Base-by-base conservation (phyloP, 495 filamentous ascomycete genomes). In the Talaromyces wortmannii region DNA sequence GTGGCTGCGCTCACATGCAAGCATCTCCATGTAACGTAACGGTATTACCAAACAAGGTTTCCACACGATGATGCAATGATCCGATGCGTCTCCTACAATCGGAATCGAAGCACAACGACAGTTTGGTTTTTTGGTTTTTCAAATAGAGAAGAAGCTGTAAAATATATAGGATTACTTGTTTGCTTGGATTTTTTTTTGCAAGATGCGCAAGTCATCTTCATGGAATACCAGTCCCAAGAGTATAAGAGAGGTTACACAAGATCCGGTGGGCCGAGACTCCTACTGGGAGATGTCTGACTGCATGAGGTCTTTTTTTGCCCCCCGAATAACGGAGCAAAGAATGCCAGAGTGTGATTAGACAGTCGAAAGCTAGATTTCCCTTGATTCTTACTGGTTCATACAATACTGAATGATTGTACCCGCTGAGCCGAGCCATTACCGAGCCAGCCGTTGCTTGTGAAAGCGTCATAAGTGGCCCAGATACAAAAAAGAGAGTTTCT, bases 361-460 rank as follows among this genome's bases (percentile, higher is more conserved):
- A 40, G 36, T 10, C 1, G 36, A 40, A 8, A 10, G 8, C 8
- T 8, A 40, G 36, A 40, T 13, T 13, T 8, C 13, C 13, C 36
- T 40, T 40, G 36, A 40, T 40, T 40, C 36, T 40, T 8, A 40
- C 36, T 40, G 36, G 36, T 40, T 5, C 36, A 8, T 10, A 13
- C 8, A 13, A 5, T 10, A 40, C 36, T 40, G 8, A 13, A 8
- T 40, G 2, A 40, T 8, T 8, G 36, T 40, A 40, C 69, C 70
- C 72, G 72, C 62, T 72, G 66, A 73, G 64, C 72, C 72, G 72
- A 75, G 66, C 63, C 61, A 72, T 75, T 73, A 71, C 72, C 72
- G 72, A 75, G 63, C 50, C 54, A 18, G 52, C 36, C 36, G 36
- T 40, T 40, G 36, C 36, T 40, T 40, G 36, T 40, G 36, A 40